A percentile compares a stretch with the other conserved stretches of the same genome.
Conservation (phyloP, 495 filamentous ascomycete species). For the Lasiosphaeria ovina region DNA sequence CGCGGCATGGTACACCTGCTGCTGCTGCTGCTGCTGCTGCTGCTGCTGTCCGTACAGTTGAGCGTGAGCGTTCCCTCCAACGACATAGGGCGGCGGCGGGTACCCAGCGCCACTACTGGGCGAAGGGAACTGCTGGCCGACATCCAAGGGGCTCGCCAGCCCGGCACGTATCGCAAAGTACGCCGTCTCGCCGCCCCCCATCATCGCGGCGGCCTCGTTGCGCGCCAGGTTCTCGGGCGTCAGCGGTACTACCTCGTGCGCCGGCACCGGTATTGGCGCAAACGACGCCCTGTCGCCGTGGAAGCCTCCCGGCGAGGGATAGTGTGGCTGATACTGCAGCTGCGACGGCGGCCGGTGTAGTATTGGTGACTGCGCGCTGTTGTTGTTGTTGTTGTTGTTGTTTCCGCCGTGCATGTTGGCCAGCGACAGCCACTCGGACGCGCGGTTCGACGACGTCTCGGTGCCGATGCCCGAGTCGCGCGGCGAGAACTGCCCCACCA, state of each 20-base stretch:
- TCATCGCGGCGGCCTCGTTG: background rate
- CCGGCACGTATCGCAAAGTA: background rate
- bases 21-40: too few species aligned
- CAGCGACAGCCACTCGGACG: background rate
- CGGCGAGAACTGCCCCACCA: background rate
- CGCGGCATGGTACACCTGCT: too few species aligned
- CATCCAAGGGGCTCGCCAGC: background rate
- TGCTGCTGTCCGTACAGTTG: too few species aligned
- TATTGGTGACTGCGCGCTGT: background rate
- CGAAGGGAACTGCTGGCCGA: background rate
- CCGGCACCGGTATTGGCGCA: background rate
- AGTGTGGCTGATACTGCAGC: background rate
- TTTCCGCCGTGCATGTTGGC: background rate
- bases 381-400: background rate
- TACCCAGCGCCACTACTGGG: too few species aligned
- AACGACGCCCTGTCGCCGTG: background rate
- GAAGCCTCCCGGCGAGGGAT: background rate
- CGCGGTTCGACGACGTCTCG: constrained; percentile 1
- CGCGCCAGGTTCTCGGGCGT: background rate
- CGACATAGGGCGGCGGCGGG: too few species aligned
- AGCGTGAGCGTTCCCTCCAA: too few species aligned
- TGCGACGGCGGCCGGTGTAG: background rate
- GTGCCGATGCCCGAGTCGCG: background rate
- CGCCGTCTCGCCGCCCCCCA: background rate
- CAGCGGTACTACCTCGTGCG: background rate